Base-by-base conservation (phyloP, 768 basidiomycete genomes). In the Pluteus cervinus region DNA sequence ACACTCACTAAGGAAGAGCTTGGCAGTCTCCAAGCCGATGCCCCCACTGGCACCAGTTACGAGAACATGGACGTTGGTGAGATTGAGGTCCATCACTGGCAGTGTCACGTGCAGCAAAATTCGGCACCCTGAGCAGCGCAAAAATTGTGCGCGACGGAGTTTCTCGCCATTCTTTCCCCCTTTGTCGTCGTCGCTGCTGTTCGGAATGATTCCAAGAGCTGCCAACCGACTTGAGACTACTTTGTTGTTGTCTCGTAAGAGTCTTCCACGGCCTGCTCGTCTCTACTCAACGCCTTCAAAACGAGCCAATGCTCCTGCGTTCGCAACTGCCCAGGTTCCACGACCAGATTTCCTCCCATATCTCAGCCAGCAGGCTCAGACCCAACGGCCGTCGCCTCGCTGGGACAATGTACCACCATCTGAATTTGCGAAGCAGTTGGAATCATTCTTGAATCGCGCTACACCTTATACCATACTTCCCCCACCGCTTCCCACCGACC, bases 31-130 rank as follows among this genome's bases (percentile, higher is more conserved):
- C 1, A 83, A 62, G 7, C 85, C 85, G 24, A 88, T 86, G 1
- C 81, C 84, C 3, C 84, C 83, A 46, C 77, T 83, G 2, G 83
- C 82, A 79, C 82, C 82, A 42, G 82, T 84, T 20, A 85, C 66
- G 12, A 86, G 65, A 25, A 83, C 80, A 53, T 85, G 82, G 6
- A 81, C 73, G 39, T 57, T 65, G 36, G 71, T 54, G 34, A 86
- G 60, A 15, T 66, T 72, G 4, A 86, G 60, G 52, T 86, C 79
- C 61, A 70, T 67, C 15, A 24, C 14, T 32, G 7, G 12, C n/a
- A 14, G 14, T 44, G n/a, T n/a, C n/a, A n/a, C n/a, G n/a, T n/a
- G n/a, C n/a, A n/a, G n/a, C n/a, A n/a, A n/a, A n/a, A n/a, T n/a
- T n/a, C n/a, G n/a, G n/a, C n/a, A n/a, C n/a, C n/a, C n/a, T n/a